Evolutionary conservation across 1,284 basidiomycete species (phyloP).

Genomic region (Apiotrichum sp.): DNA sequence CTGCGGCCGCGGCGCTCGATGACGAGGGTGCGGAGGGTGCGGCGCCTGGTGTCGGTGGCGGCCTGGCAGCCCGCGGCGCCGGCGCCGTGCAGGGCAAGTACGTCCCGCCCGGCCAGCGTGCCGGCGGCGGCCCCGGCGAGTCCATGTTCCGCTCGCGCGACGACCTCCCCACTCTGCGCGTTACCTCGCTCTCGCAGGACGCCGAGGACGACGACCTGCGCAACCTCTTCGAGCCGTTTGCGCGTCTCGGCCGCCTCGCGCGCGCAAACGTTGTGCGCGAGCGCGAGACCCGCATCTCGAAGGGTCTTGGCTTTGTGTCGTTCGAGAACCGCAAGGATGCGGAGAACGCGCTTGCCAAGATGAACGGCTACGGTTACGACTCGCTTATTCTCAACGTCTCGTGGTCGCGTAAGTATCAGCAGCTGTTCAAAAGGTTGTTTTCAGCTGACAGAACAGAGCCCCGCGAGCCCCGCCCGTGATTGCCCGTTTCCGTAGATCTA

Average conservation of each 20-base stretch:
- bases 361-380: constrained; percentile 69
- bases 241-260: constrained; percentile 69
- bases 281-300: constrained; percentile 88
- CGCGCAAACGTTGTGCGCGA: constrained; percentile 93
- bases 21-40: constrained; percentile 28
- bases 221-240: constrained; percentile 65
- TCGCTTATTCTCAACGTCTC: constrained; percentile 44
- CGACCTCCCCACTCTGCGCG: constrained; percentile 91
- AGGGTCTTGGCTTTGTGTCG: constrained; percentile 68
- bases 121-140: constrained; percentile 62
- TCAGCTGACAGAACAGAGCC: constrained; percentile 16
- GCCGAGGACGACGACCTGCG: constrained; percentile 91
- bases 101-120: constrained; percentile 62
- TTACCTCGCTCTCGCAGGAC: constrained; percentile 95
- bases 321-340: constrained; percentile 79
- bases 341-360: constrained; percentile 84
- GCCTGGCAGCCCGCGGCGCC: constrained; percentile 17
- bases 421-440: neutral
- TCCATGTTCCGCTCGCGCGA: constrained; percentile 70
- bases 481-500: neutral
- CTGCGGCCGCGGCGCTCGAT: constrained; percentile 58
- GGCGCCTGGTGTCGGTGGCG: constrained; percentile 15
- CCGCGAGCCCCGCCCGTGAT: constrained; percentile 28
- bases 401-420: constrained; percentile 32
- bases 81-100: constrained; percentile 62